Evolutionary conservation across 805 yeast species (phyloP).

Genomic region (Nakazawaea ambrosiae): DNA sequence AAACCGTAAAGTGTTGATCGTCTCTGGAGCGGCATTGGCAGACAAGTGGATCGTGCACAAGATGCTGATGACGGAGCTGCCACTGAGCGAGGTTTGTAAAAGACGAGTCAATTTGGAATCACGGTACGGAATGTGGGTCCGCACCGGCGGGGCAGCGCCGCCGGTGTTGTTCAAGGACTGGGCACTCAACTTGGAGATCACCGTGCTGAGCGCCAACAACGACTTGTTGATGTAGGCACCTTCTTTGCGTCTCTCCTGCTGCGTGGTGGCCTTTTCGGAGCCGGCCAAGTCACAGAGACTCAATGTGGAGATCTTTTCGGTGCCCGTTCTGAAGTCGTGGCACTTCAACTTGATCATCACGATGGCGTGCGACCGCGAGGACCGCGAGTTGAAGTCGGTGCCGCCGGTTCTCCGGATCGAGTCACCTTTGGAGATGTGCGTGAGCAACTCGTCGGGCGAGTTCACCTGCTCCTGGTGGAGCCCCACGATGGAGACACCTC

Average conservation of each 20-base stretch:
- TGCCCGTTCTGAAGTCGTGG: conserved; percentile 32
- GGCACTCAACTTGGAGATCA: conserved; percentile 71
- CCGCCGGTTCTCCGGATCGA: conserved; percentile 71
- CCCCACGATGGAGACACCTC: conserved; percentile 71
- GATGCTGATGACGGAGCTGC: conserved; percentile 75
- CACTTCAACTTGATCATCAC: conserved; percentile 57
- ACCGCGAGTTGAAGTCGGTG: conserved; percentile 81
- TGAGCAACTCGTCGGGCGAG: conserved; percentile 52
- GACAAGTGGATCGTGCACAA: conserved; percentile 81
- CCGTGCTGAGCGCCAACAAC: conserved; percentile 81
- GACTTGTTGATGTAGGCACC: conserved; percentile 93
- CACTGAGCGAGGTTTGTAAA: conserved; percentile 87
- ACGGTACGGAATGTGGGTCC: conserved; percentile 77
- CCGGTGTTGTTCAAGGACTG: conserved; percentile 16
- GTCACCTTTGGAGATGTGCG: conserved; percentile 63
- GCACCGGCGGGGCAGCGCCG: conserved; percentile 17
- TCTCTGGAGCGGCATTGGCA: conserved; percentile 57
- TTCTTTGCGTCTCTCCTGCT: conserved; percentile 80
- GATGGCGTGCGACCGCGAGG: conserved; percentile 90
- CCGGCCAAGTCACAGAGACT: conserved; percentile 96
- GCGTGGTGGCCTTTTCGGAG: conserved; percentile 79
- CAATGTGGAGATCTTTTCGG: conserved; percentile 47
- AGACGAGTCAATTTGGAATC: conserved; percentile 89
- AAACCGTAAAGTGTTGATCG: conserved; percentile 80
- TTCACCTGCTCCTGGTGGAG: conserved; percentile 54